Base-by-base conservation (phyloP, 139 green algal genomes). In the Chlorella sorokiniana region DNA sequence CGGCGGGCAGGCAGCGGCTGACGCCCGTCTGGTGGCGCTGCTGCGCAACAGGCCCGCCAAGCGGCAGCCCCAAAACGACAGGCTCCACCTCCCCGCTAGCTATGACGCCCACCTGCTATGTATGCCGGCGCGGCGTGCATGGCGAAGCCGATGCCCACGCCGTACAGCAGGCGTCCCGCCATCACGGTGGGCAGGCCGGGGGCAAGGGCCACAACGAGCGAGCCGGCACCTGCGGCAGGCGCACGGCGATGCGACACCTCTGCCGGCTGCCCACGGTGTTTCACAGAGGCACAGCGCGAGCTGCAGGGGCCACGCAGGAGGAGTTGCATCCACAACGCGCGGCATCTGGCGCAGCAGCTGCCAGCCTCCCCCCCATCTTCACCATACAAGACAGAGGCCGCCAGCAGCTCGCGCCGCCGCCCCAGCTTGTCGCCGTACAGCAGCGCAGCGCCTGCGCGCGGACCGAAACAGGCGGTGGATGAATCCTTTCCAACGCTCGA, bases 101-200 rank as follows among this genome's bases (percentile, higher is more conserved):
- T 29, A 44, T 9, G 37, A 45, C 44, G 9, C n/a, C 4, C 44
- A 77, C 78, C 78, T 72, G 84, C 89, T 45, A 98, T 98, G 90
- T 98, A 98, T 23, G 97, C 91, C 1, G 95, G 95, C 10, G 94
- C 95, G 16, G 88, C 93, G 85, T 98, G 95, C 95, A 98, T 98
- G 14, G 94, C 94, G 40, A 98, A 91, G 14, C 95, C 95, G 61
- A 98, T 98, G 77, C 91, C 96, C 38, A 98, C 45, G 16, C 96
- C 96, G 80, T 97, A 99, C 7, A 93, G 25, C 22, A 87, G 40
- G 9, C 94, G 83, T 0, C 88, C 92, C 1, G 81, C 63, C 48
- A 97, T 65, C 10, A 98, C 89, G 2, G 78, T 23, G 1, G 72
- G 37, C 9, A 94, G 87, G 29, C 61, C 88, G 23, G 77, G 61